phyloP scores from a whole-genome alignment of 306 rosid genomes.

The Malus sieversii region DNA sequence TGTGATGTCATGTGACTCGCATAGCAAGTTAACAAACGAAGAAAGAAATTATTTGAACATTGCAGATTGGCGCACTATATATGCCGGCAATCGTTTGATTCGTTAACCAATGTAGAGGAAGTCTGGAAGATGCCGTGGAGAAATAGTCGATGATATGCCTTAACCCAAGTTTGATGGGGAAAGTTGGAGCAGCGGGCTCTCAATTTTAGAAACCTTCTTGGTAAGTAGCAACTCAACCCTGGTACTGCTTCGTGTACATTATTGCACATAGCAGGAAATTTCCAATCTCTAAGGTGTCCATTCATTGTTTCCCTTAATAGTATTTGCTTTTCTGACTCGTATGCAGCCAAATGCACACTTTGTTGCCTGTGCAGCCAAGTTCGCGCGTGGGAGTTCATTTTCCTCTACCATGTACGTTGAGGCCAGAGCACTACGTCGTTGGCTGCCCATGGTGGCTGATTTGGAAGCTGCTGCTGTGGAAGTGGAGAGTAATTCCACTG shows the following conservation, averaged over 20 bases:
- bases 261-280: background rate
- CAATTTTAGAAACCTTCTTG: slow-evolving; percentile 50
- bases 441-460: no score
- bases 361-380: no score
- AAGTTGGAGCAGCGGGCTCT: slow-evolving; percentile 60
- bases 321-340: no score
- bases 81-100: slow-evolving; percentile 5
- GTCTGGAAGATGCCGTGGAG: slow-evolving; percentile 56
- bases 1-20: background rate
- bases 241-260: slow-evolving; percentile 37
- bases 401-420: no score
- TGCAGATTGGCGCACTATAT: background rate
- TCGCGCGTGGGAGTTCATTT: no score
- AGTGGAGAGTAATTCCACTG: no score
- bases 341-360: no score
- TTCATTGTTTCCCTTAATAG: no score
- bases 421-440: no score
- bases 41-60: no score
- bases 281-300: no score
- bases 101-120: slow-evolving; percentile 11
- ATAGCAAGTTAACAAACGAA: background rate
- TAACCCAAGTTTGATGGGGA: slow-evolving; percentile 60
- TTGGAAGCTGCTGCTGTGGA: no score
- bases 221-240: slow-evolving; percentile 61
- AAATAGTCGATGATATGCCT: slow-evolving; percentile 56